Evolutionary conservation across 768 basidiomycete species (phyloP).

Genomic region (Amanita rimosa): DNA sequence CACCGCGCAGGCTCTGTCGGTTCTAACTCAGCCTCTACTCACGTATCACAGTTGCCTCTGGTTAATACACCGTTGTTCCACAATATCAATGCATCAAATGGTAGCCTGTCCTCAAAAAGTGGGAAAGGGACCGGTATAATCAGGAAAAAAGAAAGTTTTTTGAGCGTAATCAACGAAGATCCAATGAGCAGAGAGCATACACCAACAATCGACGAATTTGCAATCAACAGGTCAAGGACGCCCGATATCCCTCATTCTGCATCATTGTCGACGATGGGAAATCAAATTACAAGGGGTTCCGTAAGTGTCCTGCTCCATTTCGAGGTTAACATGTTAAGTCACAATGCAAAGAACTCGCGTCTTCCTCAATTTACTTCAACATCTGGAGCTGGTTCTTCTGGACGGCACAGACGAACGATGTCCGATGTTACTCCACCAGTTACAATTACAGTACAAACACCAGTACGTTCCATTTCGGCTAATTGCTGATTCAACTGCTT

Average conservation of each 20-base stretch:
- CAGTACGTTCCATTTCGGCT: neutral
- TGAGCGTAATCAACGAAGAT: conserved; percentile 30
- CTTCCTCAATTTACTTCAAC: neutral
- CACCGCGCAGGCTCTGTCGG: conserved; percentile 15
- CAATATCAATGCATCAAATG: conserved; percentile 6
- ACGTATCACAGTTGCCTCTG: conserved; percentile 24
- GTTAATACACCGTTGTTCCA: conserved; percentile 11
- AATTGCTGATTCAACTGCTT: neutral
- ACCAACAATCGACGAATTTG: conserved; percentile 12
- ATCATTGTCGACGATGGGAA: neutral
- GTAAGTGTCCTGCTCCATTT: neutral
- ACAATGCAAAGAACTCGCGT: neutral
- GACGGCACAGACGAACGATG: neutral
- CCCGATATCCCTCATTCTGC: neutral
- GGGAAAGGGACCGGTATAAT: conserved; percentile 8
- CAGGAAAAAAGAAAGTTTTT: conserved; percentile 15
- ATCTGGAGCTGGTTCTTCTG: neutral
- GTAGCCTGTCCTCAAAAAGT: conserved; percentile 15
- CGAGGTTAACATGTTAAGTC: neutral
- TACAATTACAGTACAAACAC: conserved; percentile 4
- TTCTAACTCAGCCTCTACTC: conserved; percentile 17
- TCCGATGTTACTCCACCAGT: conserved; percentile 2
- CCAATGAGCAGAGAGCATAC: conserved; percentile 20
- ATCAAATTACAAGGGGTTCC: neutral
- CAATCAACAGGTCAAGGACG: neutral